Evolutionary conservation across 2,329 filamentous ascomycete species (phyloP).

Genomic region (Fusarium sp.): DNA sequence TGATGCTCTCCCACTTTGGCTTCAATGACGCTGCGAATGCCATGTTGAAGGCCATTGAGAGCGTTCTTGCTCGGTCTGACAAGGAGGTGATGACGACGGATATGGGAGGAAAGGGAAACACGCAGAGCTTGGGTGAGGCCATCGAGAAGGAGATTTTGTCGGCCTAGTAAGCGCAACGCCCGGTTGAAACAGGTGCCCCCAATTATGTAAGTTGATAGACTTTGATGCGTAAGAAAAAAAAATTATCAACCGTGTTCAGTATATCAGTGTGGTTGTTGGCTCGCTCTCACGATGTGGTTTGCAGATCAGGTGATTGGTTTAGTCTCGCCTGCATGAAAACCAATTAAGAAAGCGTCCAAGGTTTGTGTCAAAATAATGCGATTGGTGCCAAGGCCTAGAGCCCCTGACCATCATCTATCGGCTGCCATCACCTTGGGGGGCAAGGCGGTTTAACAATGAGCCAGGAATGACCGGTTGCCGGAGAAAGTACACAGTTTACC

Average conservation of each 20-base stretch:
- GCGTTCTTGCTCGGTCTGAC: slow-evolving; percentile 65
- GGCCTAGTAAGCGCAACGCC: background rate
- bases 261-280: background rate
- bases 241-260: no score
- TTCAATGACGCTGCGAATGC: slow-evolving; percentile 57
- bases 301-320: background rate
- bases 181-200: background rate
- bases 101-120: slow-evolving; percentile 46
- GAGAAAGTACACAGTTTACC: background rate
- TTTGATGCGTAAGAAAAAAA: background rate
- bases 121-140: slow-evolving; percentile 33
- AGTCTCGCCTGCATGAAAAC: background rate
- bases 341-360: background rate
- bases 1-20: slow-evolving; percentile 59
- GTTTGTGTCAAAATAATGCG: background rate
- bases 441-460: no score
- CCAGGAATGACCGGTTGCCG: background rate
- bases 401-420: background rate
- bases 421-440: background rate
- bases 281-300: background rate
- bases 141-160: slow-evolving; percentile 32
- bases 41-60: slow-evolving; percentile 71
- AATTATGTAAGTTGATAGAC: background rate
- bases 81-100: slow-evolving; percentile 46
- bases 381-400: background rate